Evolutionary conservation across 164 flowering plant genomes (phyloP).

Genomic region (Cinnamomum micranthum): DNA sequence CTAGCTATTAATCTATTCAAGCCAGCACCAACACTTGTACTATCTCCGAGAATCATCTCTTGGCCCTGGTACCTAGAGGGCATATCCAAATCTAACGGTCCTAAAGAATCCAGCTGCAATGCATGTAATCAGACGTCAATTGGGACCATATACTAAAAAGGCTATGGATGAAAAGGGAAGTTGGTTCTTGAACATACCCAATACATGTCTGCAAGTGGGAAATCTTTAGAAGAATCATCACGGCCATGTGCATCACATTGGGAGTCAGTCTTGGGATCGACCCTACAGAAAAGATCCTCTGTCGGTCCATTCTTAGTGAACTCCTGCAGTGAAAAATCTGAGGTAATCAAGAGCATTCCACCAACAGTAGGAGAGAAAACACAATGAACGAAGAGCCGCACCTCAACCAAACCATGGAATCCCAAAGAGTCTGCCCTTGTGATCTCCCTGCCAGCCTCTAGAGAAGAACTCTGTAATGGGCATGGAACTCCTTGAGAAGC

Average conservation of each 20-base stretch:
- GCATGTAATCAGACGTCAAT: neutral
- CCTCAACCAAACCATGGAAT: conserved; percentile 36
- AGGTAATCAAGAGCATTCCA: neutral
- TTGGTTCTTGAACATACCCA: conserved; percentile 54
- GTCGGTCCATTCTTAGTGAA: conserved; percentile 21
- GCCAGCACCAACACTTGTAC: conserved; percentile 71
- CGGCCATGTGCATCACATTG: conserved; percentile 21
- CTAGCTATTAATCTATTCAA: conserved; percentile 77
- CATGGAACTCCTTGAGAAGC: conserved; percentile 21
- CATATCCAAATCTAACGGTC: conserved; percentile 80
- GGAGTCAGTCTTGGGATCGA: conserved; percentile 27
- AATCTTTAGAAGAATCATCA: conserved; percentile 40
- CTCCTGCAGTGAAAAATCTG: conserved; percentile 40
- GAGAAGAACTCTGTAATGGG: conserved; percentile 23
- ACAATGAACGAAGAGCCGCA: conserved; percentile 8
- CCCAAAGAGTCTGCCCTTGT: conserved; percentile 20
- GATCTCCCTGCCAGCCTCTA: conserved; percentile 19
- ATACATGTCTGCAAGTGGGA: conserved; percentile 61
- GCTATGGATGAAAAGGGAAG: neutral
- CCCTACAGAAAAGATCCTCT: conserved; percentile 18
- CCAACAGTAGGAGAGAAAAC: neutral
- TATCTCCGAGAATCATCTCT: conserved; percentile 54
- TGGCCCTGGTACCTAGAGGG: conserved; percentile 60
- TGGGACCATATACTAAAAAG: neutral
- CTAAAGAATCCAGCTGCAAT: conserved; percentile 91